Conservation (phyloP, 169 alveolate species). For the Plasmodium gonderi region DNA sequence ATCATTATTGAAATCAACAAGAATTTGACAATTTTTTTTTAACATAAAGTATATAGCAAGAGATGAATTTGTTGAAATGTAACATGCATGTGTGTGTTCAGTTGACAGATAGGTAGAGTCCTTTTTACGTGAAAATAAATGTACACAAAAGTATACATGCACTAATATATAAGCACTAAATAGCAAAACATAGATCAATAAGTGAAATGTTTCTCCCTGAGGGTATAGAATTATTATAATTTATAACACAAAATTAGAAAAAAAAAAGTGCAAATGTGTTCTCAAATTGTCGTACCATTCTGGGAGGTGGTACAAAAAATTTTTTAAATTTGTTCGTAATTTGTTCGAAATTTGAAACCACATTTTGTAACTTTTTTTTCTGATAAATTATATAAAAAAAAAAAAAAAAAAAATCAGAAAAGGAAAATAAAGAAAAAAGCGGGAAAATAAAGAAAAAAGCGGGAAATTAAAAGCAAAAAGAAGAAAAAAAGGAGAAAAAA, state of each 20-base stretch:
- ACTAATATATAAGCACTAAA: not conserved
- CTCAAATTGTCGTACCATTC: not conserved
- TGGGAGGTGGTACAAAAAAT: not conserved
- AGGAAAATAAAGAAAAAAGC: not conserved
- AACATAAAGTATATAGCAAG: not conserved
- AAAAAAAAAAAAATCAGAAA: not conserved
- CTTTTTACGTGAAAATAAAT: not conserved
- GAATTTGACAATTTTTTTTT: not conserved
- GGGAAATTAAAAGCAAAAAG: not conserved
- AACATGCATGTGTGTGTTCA: not conserved
- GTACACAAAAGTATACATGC: not conserved
- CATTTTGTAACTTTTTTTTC: not conserved
- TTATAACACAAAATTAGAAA: not conserved
- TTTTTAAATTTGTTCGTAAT: not conserved
- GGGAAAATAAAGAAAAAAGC: not conserved
- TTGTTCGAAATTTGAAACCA: not conserved
- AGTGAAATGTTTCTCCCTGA: not conserved
- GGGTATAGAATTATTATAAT: not conserved
- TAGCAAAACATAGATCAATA: not conserved
- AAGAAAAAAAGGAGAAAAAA: not conserved
- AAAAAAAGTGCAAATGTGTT: not conserved
- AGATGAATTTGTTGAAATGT: not conserved
- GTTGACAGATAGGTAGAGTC: not conserved
- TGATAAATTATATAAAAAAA: not conserved
- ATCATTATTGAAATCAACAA: not conserved